Evolutionary conservation across 176 grass and related monocot species (phyloP), one percentile per base, ranked within the genome.

Genomic region (Alopecurus myosuroides): DNA sequence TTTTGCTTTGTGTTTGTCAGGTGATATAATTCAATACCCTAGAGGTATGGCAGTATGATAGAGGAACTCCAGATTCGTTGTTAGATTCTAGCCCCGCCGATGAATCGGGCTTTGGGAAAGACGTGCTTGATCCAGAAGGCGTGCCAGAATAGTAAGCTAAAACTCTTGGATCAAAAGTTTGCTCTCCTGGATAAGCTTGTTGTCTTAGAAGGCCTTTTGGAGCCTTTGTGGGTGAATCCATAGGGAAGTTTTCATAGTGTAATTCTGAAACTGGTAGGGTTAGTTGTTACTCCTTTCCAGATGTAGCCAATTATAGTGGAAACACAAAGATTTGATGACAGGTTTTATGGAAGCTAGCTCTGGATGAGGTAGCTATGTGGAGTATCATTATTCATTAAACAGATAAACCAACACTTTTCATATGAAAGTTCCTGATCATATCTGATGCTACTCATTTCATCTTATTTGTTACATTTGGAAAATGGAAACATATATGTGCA

Each of bases 71-170:
- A 17, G 81, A 87, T 78, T 90, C 86, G 25, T 77, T 91, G 22
- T 50, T 77, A 1, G 95, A 94, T 77, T 85, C 82, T 56, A 87
- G 90, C 52, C 85, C 90, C 6, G 76, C 80, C 0, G 88, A 94
- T 52, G 92, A 98, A 94, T 37, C 85, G 95, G 17, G 85, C 78
- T 2, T 53, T 98, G 15, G 66, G 95, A 44, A 89, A 80, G 86
- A 88, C 88, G 51, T 94, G 94, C 82, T 72, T 98, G 66, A 22
- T 94, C 56, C 82, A n/a, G n/a, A n/a, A n/a, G n/a, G n/a, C n/a
- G n/a, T n/a, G n/a, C n/a, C n/a, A n/a, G n/a, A n/a, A n/a, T n/a
- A n/a, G n/a, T n/a, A n/a, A n/a, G n/a, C n/a, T n/a, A n/a, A n/a
- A n/a, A n/a, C n/a, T n/a, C n/a, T n/a, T n/a, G n/a, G n/a, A n/a